Base-by-base conservation (phyloP, 805 yeast species). In the Candida corydali region DNA sequence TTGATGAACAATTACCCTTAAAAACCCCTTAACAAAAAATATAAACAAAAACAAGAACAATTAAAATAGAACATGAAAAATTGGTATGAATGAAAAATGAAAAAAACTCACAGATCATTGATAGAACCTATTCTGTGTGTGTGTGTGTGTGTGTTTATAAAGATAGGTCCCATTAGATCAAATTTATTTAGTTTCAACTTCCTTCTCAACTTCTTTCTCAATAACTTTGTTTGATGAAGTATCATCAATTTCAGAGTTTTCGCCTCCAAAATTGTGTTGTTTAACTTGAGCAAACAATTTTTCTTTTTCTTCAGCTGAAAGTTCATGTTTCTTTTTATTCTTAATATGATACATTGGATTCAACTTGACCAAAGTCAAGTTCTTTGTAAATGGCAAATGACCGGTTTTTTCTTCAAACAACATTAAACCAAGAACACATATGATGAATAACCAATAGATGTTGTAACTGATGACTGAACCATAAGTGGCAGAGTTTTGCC, bases 401-500 rank as follows among this genome's bases (percentile, higher is more conserved):
- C 94, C 95, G 25, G 62, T 63, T 60, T 69, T 83, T 73, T 88
- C 97, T 67, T 85, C 89, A 61, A 52, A 86, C 43, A 79, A 63
- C 86, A 88, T 76, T 44, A 80, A 58, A 11, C 55, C 36, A 33
- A 88, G 54, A 25, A 71, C 61, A 16, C 66, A 43, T 43, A 83
- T 82, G 38, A 89, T 54, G 25, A 61, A 58, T 35, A 88, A 48
- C 97, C 97, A 88, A 70, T 88, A 88, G 43, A 81, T 45, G 65
- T 86, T 86, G 70, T 88, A 89, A 27, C 88, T 76, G 33, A 89
- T 63, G 40, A 88, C 87, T 3, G 95, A 84, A 38, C 96, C 95
- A 56, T 85, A 74, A 46, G 94, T 86, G 43, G 95, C 96, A 32
- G 94, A 76, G 67, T 88, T 88, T 67, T 87, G 95, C 97, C 97